These are phyloP conservation scores for Venturia aucupariae DNA, from an alignment of 2,329 filamentous ascomycete species.

Conservation along the genomic window DNA sequence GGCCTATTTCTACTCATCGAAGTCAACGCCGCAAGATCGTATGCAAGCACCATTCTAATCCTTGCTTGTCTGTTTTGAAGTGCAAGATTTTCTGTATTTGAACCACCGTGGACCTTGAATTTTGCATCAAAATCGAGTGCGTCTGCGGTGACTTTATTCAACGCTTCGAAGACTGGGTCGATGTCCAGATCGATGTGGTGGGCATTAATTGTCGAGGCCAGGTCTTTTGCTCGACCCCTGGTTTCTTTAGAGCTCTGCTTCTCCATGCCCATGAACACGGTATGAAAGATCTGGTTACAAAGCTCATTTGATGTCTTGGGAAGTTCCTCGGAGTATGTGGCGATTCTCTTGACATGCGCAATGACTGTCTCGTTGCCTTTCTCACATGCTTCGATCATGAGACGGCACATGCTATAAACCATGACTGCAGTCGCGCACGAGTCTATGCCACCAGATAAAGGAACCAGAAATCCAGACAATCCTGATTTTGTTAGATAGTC, in stretches of 20 bases:
- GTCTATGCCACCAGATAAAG: constrained; percentile 53
- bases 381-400: constrained; percentile 46
- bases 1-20: constrained; percentile 48
- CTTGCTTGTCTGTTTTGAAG: constrained; percentile 61
- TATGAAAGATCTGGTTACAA: constrained; percentile 50
- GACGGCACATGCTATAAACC: constrained; percentile 39
- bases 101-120: constrained; percentile 57
- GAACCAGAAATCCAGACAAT: constrained; percentile 47
- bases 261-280: constrained; percentile 59
- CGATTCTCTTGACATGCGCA: constrained; percentile 42
- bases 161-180: constrained; percentile 54
- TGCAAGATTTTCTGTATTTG: constrained; percentile 51
- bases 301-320: constrained; percentile 52
- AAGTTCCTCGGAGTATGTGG: constrained; percentile 36
- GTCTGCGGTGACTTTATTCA: constrained; percentile 49
- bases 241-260: constrained; percentile 40
- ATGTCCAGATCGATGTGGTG: constrained; percentile 69
- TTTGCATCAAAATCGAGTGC: constrained; percentile 52
- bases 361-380: constrained; percentile 46
- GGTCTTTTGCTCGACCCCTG: constrained; percentile 52
- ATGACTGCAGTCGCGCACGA: constrained; percentile 47
- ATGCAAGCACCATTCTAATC: constrained; percentile 56
- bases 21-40: constrained; percentile 53
- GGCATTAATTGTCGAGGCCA: constrained; percentile 54
- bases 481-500: constrained; percentile 48